A percentile compares a stretch with the other conserved stretches of the same genome.
Evolutionary conservation across 164 flowering plant species (phyloP).

Genomic region (Stephania japonica): DNA sequence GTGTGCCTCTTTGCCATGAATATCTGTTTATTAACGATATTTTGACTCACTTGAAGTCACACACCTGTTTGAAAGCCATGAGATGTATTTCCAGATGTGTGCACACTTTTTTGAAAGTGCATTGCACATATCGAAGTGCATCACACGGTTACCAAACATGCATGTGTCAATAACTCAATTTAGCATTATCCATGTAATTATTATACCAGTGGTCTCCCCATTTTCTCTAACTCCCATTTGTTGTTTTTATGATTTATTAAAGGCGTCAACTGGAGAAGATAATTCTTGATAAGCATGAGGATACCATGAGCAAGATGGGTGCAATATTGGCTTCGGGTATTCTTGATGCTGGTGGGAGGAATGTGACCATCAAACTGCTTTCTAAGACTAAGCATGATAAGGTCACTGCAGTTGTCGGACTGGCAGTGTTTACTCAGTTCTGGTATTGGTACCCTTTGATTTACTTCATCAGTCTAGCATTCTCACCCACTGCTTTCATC

Average conservation of each 20-base stretch:
- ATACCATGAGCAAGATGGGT: constrained; percentile 99
- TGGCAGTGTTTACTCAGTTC: constrained; percentile 95
- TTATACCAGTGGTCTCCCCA: too few species aligned
- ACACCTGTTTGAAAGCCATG: too few species aligned
- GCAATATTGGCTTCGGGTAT: constrained; percentile 98
- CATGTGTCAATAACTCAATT: too few species aligned
- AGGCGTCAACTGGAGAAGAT: constrained; percentile 97
- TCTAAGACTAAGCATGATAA: constrained; percentile 93
- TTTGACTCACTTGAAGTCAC: too few species aligned
- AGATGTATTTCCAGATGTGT: too few species aligned
- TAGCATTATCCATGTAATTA: too few species aligned
- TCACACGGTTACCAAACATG: too few species aligned
- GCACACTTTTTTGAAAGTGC: too few species aligned
- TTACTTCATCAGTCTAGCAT: constrained; percentile 80
- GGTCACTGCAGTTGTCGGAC: constrained; percentile 91
- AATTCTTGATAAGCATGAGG: constrained; percentile 97
- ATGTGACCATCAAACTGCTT: constrained; percentile 86
- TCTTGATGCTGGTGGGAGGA: constrained; percentile 98
- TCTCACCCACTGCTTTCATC: constrained; percentile 92
- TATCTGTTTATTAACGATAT: too few species aligned
- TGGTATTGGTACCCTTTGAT: constrained; percentile 99
- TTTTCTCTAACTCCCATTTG: not conserved
- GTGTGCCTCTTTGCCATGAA: constrained; percentile 26
- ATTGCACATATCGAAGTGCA: too few species aligned
- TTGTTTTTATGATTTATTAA: not conserved